phyloP scores from a whole-genome alignment of 208 protist species.

The Leishmania martiniquensis region DNA sequence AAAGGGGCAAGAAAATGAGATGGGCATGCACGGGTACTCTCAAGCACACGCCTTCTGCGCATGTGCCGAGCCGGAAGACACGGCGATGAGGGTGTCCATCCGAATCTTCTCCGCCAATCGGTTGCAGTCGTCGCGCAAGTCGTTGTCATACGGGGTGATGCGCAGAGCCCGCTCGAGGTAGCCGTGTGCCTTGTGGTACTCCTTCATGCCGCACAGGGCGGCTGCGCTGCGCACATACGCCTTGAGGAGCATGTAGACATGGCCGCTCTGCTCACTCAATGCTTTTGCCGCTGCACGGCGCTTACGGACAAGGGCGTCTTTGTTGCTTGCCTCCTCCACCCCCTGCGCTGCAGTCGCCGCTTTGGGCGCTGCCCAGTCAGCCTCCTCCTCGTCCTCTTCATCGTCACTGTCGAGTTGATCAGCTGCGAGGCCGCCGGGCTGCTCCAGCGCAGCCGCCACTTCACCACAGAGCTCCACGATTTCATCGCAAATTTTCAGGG shows the following conservation, averaged over 20 bases:
- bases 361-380: conserved; percentile 2
- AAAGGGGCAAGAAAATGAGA: neutral
- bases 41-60: conserved; percentile 9
- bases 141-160: conserved; percentile 94
- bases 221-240: conserved; percentile 88
- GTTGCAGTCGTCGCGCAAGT: conserved; percentile 88
- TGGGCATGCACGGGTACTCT: neutral
- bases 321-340: conserved; percentile 16
- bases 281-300: conserved; percentile 63
- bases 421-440: conserved; percentile 54
- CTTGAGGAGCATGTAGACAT: conserved; percentile 93
- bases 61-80: conserved; percentile 34
- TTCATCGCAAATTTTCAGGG: conserved; percentile 62
- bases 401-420: conserved; percentile 77
- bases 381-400: conserved; percentile 78
- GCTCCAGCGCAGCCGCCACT: conserved; percentile 82
- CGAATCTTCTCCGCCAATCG: conserved; percentile 88
- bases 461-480: conserved; percentile 82
- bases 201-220: conserved; percentile 80
- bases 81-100: conserved; percentile 86
- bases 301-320: conserved; percentile 36
- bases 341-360: neutral
- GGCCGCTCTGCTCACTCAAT: conserved; percentile 72
- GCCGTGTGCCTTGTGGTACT: conserved; percentile 72
- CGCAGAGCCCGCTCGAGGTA: conserved; percentile 83